Evolutionary conservation across 2,329 filamentous ascomycete genomes (phyloP), one percentile per base, ranked within the genome.

Genomic region (Sodiomyces alkalinus): DNA sequence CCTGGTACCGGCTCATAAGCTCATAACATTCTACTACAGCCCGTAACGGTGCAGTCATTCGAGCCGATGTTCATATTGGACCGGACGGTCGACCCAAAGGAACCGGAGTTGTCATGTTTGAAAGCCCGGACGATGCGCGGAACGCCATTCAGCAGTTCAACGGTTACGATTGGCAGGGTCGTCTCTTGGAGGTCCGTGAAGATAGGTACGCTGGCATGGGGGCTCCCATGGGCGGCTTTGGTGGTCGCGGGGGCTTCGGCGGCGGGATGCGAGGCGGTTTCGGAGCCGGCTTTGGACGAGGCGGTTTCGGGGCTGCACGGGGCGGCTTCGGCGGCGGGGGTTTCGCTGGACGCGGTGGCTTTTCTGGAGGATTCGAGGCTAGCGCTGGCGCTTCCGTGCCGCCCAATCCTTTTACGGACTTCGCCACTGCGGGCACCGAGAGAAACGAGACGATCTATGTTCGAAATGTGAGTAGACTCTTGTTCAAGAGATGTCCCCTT

Each of bases 81-180:
- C 82, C 81, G 9, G 87, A 93, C 46, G 87, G 90, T 38, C 76
- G 86, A 39, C 85, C 90, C 27, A 98, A 96, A 62, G 90, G 90
- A 30, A 93, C 90, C 28, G 90, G 90, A 40, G 92, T 96, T 33
- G 90, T 98, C 36, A 85, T 90, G 22, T 98, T 94, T 51, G 90
- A 98, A 52, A 87, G 76, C 33, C 74, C 85, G 2, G 86, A 96
- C 33, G 90, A 98, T 55, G 87, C 90, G 22, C 82, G 85, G 40
- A 93, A 85, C 47, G 90, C 90, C 14, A 98, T 98, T 40, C 76
- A 85, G 47, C 86, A 94, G 42, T 98, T 96, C 65, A 94, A 96
- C 49, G 90, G 90, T 33, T 96, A 93, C 51, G 90, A 98, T 39
- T 98, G 90, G 90, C 87, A 96, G 53, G 90, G 90, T 8, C 80